These are phyloP conservation scores for Alternaria triticimaculans DNA, from an alignment of 2,329 filamentous ascomycete genomes.

Conservation along the genomic window DNA sequence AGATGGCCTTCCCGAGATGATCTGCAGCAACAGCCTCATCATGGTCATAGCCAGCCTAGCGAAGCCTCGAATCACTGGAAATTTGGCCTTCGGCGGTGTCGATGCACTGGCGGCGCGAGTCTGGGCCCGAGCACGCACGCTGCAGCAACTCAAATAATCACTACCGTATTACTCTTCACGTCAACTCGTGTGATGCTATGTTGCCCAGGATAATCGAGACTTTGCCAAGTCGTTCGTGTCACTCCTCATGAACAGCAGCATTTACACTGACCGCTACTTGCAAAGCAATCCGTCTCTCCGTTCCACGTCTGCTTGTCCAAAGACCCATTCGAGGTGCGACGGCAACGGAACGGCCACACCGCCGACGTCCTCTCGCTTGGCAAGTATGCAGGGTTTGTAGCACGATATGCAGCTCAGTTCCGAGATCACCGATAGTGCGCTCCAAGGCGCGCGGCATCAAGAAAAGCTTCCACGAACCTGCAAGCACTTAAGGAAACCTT, in stretches of 20 bases:
- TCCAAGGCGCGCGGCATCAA: constrained; percentile 14
- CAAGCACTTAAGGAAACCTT: not conserved
- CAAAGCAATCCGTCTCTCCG: constrained; percentile 9
- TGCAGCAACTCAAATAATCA: not conserved
- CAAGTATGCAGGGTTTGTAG: constrained; percentile 24
- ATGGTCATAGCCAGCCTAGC: not conserved
- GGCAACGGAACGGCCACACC: constrained; percentile 18
- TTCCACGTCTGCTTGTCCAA: constrained; percentile 20
- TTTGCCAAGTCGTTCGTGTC: not conserved
- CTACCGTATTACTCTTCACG: not conserved
- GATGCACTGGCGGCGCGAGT: not conserved
- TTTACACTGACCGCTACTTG: constrained; percentile 5
- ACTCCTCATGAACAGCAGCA: not conserved
- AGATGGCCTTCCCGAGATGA: constrained; percentile 6
- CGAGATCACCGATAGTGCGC: constrained; percentile 15
- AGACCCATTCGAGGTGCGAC: constrained; percentile 21
- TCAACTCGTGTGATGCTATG: not conserved
- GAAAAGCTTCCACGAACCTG: not conserved
- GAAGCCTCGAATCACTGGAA: not conserved
- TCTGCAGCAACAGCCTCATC: not conserved
- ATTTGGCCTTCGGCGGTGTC: not conserved
- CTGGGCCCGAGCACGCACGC: not conserved
- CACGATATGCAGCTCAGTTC: constrained; percentile 27
- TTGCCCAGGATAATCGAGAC: not conserved
- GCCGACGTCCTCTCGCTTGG: constrained; percentile 15